A percentile compares a stretch with the other conserved stretches of the same genome.
phyloP scores from a whole-genome alignment of 2,329 filamentous ascomycete genomes.

The Xylariaceae sp. region DNA sequence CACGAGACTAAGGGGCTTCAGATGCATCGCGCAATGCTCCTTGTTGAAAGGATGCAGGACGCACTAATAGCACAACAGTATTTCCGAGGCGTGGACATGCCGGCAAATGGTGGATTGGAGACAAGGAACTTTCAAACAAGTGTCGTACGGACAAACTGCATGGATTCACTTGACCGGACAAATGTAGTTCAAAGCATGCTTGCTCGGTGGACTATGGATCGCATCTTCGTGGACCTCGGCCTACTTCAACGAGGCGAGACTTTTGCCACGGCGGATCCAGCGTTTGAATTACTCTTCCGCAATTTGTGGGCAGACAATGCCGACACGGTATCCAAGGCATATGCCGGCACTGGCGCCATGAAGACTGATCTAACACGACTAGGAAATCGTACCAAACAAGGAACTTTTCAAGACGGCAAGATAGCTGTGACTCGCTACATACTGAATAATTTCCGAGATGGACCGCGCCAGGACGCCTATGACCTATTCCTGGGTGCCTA shows the following conservation, averaged over 20 bases:
- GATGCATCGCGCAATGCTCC: conserved; percentile 84
- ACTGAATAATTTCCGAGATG: conserved; percentile 90
- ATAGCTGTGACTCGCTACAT: conserved; percentile 88
- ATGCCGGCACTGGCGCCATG: conserved; percentile 92
- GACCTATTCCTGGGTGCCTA: conserved; percentile 90
- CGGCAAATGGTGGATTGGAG: conserved; percentile 71
- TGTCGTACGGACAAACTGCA: conserved; percentile 95
- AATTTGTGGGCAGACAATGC: conserved; percentile 99
- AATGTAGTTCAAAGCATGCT: conserved; percentile 98
- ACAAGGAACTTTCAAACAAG: conserved; percentile 76
- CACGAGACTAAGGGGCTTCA: conserved; percentile 92
- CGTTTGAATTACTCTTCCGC: conserved; percentile 87
- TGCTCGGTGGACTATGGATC: conserved; percentile 79
- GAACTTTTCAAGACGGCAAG: conserved; percentile 77
- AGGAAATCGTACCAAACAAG: conserved; percentile 78
- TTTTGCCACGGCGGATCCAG: conserved; percentile 68
- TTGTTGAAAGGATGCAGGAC: conserved; percentile 75
- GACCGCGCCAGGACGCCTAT: conserved; percentile 89
- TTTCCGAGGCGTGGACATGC: conserved; percentile 86
- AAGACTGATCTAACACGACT: conserved; percentile 98
- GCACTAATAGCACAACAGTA: conserved; percentile 77
- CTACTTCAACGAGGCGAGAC: conserved; percentile 69
- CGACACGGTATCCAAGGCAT: conserved; percentile 85
- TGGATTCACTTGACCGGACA: conserved; percentile 97
- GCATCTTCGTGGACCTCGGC: conserved; percentile 81